These are phyloP conservation scores for Dioscorea cayenensis DNA, from an alignment of 116 monocot genomes.

Conservation along the genomic window DNA sequence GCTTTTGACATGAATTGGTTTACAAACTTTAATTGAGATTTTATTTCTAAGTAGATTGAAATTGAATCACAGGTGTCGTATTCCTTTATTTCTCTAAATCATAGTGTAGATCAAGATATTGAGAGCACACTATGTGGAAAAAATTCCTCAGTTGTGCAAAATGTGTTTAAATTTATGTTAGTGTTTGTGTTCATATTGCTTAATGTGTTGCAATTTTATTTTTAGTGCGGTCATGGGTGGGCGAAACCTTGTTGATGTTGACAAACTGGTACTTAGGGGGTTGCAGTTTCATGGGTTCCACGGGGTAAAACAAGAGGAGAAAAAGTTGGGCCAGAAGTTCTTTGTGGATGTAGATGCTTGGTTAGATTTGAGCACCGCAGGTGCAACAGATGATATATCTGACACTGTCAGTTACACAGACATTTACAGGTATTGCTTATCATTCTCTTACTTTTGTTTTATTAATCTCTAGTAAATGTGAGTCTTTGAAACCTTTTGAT, in stretches of 20 bases:
- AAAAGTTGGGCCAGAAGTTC: constrained; percentile 40
- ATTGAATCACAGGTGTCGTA: too few relatives aligned
- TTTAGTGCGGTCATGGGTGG: neutral
- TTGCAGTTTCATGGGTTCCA: constrained; percentile 44
- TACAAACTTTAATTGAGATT: too few relatives aligned
- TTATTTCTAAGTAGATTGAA: too few relatives aligned
- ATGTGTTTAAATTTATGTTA: too few relatives aligned
- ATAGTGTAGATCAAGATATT: too few relatives aligned
- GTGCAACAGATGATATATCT: constrained; percentile 20
- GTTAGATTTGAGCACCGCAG: constrained; percentile 32
- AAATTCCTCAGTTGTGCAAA: too few relatives aligned
- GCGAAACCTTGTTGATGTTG: neutral
- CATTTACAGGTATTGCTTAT: constrained; percentile 27
- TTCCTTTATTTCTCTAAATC: too few relatives aligned
- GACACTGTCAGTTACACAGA: constrained; percentile 39
- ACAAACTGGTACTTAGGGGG: constrained; percentile 36
- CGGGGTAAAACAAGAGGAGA: constrained; percentile 37
- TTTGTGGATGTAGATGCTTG: constrained; percentile 40
- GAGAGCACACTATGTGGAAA: too few relatives aligned
- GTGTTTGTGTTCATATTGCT: too few relatives aligned
- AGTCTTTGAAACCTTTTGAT: neutral
- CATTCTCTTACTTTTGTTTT: neutral
- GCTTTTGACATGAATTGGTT: too few relatives aligned
- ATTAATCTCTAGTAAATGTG: neutral
- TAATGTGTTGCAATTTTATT: neutral